Evolutionary conservation across 768 basidiomycete genomes (phyloP), one percentile per base, ranked within the genome.

Genomic region (Lactarius pseudohatsudake): DNA sequence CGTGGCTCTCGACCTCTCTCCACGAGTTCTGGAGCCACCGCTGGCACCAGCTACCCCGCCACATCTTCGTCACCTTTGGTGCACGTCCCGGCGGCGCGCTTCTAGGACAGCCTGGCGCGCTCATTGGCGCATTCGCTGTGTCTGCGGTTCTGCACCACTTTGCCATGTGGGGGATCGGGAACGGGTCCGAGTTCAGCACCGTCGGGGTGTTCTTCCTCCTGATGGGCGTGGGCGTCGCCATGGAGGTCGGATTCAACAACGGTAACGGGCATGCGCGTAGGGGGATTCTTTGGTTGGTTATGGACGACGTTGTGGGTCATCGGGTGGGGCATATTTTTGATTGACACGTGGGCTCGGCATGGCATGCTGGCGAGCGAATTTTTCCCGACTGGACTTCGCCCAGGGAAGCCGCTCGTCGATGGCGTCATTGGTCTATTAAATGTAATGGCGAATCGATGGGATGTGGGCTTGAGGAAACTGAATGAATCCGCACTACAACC

Each of bases 61-160:
- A 65, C 6, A 43, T 54, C 2, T 79, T 79, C 64, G 55, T 78
- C 53, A 41, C 69, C 28, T 16, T 78, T 3, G 80, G 78, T n/a
- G 73, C 72, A 1, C 59, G 60, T 18, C 78, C 75, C 0, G 58
- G 84, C 28, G 72, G 72, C 36, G 71, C 71, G 61, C 65, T 84
- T 5, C 72, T 4, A 76, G 88, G 41, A 7, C 16, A 6, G 4
- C 41, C 41, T 16, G 41, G 41, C 2, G 16, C 41, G 16, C 16
- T 41, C 7, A 62, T 90, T 1, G 88, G 86, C 8, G 83, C 81
- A 5, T 91, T 91, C 72, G 58, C 82, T 2, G 67, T 83, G 4
- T 90, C 89, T 1, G 86, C 82, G 7, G 30, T 84, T 4, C 70
- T 90, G 4, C 90, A 91, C 64, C 80, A 85, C 67, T 47, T 82